Percentiles rank a stretch among this genome's conserved stretches.
Evolutionary conservation across 306 rosid genomes (phyloP).

Genomic region (Ormosia semicastrata): DNA sequence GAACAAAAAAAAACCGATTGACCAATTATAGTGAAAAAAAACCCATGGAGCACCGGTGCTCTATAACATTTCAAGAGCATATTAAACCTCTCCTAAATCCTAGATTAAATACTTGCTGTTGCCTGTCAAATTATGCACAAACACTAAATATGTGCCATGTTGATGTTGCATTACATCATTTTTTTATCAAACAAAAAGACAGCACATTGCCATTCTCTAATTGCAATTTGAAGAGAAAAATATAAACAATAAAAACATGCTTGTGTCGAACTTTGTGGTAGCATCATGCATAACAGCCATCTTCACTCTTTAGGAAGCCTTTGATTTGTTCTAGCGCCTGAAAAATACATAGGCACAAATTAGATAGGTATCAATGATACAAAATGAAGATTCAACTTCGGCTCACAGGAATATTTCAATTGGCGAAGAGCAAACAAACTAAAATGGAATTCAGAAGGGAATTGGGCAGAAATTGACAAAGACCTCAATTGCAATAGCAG

Average conservation of each 20-base stretch:
- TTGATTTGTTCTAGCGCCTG: constrained; percentile 74
- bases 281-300: constrained; percentile 22
- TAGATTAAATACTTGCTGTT: not conserved
- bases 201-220: not conserved
- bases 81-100: no score
- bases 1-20: no score
- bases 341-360: constrained; percentile 2
- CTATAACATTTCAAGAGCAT: no score
- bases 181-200: not conserved
- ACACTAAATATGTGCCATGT: not conserved
- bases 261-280: constrained; percentile 12
- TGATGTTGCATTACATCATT: not conserved
- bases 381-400: not conserved
- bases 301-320: constrained; percentile 45
- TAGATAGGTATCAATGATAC: not conserved
- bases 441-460: not conserved
- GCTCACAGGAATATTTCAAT: not conserved
- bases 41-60: no score
- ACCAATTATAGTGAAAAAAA: no score
- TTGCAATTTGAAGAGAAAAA: not conserved
- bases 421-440: not conserved
- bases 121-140: not conserved
- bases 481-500: constrained; percentile 76
- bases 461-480: constrained; percentile 9
- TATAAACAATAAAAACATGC: not conserved